Conservation (phyloP, 2,329 filamentous ascomycete genomes). For the Lasiodiplodia citricola region DNA sequence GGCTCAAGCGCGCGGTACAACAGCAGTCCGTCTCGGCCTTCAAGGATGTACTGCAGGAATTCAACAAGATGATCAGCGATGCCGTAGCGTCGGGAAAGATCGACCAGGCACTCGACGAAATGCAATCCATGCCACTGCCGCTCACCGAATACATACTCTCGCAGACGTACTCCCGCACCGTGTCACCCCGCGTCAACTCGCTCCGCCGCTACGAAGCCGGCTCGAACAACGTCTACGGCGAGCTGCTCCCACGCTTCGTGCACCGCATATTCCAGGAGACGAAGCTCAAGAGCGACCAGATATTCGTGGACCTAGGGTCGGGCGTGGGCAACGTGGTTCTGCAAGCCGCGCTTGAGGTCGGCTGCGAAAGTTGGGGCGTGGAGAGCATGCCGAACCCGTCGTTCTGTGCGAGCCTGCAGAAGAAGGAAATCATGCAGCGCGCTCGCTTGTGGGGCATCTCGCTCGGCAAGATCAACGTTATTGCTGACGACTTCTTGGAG, state of each 20-base stretch:
- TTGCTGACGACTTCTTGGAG: constrained; percentile 82
- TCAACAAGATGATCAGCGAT: constrained; percentile 72
- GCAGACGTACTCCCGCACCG: constrained; percentile 90
- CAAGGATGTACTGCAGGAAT: constrained; percentile 72
- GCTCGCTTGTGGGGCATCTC: constrained; percentile 81
- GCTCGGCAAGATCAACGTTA: constrained; percentile 78
- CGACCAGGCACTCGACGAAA: constrained; percentile 74
- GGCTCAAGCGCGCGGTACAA: constrained; percentile 75
- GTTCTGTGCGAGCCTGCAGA: constrained; percentile 78
- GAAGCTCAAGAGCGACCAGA: constrained; percentile 77
- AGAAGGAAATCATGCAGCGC: constrained; percentile 81
- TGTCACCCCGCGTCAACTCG: constrained; percentile 84
- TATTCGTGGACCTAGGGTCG: constrained; percentile 94
- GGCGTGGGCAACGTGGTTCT: constrained; percentile 95
- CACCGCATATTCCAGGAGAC: constrained; percentile 81
- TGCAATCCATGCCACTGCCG: constrained; percentile 70
- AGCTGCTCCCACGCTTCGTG: constrained; percentile 84
- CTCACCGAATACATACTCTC: constrained; percentile 77
- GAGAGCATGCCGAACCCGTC: constrained; percentile 95
- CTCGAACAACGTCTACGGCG: constrained; percentile 92
- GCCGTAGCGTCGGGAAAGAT: constrained; percentile 70
- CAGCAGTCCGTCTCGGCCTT: constrained; percentile 73
- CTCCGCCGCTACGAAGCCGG: constrained; percentile 87
- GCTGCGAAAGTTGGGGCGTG: constrained; percentile 94
- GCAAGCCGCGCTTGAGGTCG: constrained; percentile 90